Percentiles rank a stretch among this genome's conserved stretches.
Evolutionary conservation across 805 yeast species (phyloP).

Genomic region (Myxozyma neotropica): DNA sequence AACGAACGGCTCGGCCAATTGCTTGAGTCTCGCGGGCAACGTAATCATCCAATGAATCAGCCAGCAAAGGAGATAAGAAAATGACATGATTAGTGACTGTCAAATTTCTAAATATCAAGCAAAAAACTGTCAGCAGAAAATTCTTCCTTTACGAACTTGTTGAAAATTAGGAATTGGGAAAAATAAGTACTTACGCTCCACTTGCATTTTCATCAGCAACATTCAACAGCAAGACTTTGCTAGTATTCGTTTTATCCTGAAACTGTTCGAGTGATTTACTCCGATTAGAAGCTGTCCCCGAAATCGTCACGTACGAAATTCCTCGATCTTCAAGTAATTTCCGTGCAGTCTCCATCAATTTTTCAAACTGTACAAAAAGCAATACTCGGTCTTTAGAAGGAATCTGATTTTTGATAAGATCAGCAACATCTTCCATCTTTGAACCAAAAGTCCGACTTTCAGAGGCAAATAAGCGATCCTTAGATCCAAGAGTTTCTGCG

Average conservation of each 20-base stretch:
- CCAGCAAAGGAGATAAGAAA: slow-evolving; percentile 15
- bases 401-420: not conserved
- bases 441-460: slow-evolving; percentile 6
- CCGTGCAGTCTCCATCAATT: slow-evolving; percentile 8
- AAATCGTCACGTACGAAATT: not conserved
- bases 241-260: not conserved
- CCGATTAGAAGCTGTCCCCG: slow-evolving; percentile 7
- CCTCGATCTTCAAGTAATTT: not conserved
- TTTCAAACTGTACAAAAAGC: slow-evolving; percentile 17
- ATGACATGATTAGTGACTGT: slow-evolving; percentile 24
- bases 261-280: slow-evolving; percentile 2
- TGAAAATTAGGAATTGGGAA: too few species aligned
- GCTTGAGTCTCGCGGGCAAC: slow-evolving; percentile 18
- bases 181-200: slow-evolving; percentile 14
- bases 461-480: not conserved
- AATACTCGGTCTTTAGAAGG: slow-evolving; percentile 11
- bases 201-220: slow-evolving; percentile 22
- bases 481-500: not conserved
- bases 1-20: slow-evolving; percentile 18
- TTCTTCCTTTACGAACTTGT: too few species aligned
- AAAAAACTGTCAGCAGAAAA: not conserved
- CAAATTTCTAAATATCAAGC: slow-evolving; percentile 4
- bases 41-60: slow-evolving; percentile 4
- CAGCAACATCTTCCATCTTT: slow-evolving; percentile 7
- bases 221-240: slow-evolving; percentile 12